Conservation (phyloP, 345 rosid species). For the Gossypioides kirkii region DNA sequence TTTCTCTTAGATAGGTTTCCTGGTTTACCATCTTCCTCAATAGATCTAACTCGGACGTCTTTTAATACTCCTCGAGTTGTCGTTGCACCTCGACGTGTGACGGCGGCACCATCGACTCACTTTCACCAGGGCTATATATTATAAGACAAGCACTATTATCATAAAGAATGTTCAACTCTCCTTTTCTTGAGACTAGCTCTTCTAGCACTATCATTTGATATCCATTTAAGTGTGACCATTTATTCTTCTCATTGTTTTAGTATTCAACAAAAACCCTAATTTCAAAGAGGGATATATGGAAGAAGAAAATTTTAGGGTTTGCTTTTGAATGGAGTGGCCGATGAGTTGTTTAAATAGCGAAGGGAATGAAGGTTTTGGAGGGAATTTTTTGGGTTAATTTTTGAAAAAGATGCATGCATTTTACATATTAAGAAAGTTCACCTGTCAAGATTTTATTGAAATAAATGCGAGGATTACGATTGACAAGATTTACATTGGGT, state of each 20-base stretch:
- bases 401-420: neutral
- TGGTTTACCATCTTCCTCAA: conserved; percentile 34
- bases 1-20: conserved; percentile 29
- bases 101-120: conserved; percentile 33
- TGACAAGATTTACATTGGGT: neutral
- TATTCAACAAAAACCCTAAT: neutral
- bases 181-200: conserved; percentile 45
- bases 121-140: conserved; percentile 35
- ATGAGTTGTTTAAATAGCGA: neutral
- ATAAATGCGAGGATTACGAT: neutral
- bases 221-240: conserved; percentile 40
- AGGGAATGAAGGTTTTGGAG: neutral
- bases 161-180: conserved; percentile 35
- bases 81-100: conserved; percentile 13
- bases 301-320: neutral
- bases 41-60: conserved; percentile 26
- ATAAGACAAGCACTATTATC: conserved; percentile 27
- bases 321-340: neutral
- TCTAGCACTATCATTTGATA: conserved; percentile 32
- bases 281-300: neutral
- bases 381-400: neutral
- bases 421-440: conserved; percentile 11
- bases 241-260: conserved; percentile 39
- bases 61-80: conserved; percentile 9
- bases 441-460: neutral